Percentiles rank a stretch among this genome's conserved stretches.
Conservation (phyloP, 305 asterid genomes). For the Plantago coronopus region DNA sequence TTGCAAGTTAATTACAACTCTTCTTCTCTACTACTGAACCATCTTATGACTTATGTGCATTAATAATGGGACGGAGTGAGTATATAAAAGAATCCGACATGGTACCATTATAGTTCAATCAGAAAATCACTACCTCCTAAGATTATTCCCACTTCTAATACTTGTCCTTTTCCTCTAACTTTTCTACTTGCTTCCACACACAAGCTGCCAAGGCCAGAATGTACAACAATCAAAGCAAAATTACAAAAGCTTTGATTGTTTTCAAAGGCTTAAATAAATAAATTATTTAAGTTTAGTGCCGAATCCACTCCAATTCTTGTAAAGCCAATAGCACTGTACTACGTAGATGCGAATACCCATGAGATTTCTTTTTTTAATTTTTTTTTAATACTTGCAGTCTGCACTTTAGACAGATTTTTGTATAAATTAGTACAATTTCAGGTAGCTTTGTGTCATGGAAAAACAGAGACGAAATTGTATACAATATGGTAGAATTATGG, state of each 20-base stretch:
- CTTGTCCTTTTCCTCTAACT: slow-evolving; percentile 43
- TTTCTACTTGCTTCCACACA: slow-evolving; percentile 28
- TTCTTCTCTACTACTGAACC: no score
- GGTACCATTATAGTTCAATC: slow-evolving; percentile 44
- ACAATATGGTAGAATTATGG: no score
- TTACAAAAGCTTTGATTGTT: slow-evolving; percentile 3
- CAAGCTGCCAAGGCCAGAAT: slow-evolving; percentile 32
- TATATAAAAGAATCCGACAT: slow-evolving; percentile 22
- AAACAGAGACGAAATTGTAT: no score
- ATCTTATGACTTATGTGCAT: no score
- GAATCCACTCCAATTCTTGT: slow-evolving; percentile 5
- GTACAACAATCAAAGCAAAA: slow-evolving; percentile 9
- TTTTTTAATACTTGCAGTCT: background rate
- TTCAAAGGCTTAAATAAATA: slow-evolving; percentile 17
- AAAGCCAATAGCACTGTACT: background rate
- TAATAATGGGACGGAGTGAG: no score
- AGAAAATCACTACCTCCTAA: slow-evolving; percentile 49
- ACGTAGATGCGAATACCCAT: background rate
- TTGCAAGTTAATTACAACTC: no score
- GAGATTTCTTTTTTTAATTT: no score
- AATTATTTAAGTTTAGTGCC: no score
- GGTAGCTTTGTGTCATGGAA: no score
- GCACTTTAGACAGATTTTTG: no score
- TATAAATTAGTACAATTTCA: no score
- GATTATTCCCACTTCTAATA: slow-evolving; percentile 62